Conservation (phyloP, 2,329 filamentous ascomycete genomes). For the Shiraia bambusicola region DNA sequence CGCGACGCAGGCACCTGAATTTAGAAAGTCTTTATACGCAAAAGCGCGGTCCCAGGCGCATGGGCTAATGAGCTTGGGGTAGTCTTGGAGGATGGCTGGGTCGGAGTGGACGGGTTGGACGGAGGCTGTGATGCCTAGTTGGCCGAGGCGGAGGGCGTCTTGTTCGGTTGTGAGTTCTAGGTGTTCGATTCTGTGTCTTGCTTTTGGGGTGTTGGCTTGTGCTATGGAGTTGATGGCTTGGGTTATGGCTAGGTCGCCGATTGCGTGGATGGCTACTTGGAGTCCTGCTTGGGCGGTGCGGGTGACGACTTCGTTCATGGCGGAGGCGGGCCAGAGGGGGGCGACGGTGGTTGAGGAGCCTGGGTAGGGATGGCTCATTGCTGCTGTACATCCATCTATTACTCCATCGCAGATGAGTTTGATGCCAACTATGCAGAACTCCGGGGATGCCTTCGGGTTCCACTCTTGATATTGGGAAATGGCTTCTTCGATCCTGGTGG, state of each 20-base stretch:
- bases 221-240: constrained; percentile 54
- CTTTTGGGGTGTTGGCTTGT: constrained; percentile 24
- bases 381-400: constrained; percentile 63
- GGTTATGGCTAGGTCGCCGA: constrained; percentile 58
- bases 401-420: constrained; percentile 64
- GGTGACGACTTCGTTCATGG: constrained; percentile 7
- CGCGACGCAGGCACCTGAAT: constrained; percentile 52
- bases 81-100: constrained; percentile 59
- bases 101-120: constrained; percentile 92
- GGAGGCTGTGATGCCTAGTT: constrained; percentile 70
- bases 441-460: constrained; percentile 44
- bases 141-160: constrained; percentile 57
- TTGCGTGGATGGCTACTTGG: constrained; percentile 63
- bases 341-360: constrained; percentile 2
- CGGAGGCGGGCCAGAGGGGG: constrained; percentile 9
- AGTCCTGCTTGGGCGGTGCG: constrained; percentile 54
- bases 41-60: constrained; percentile 58
- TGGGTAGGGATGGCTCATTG: constrained; percentile 56
- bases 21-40: constrained; percentile 60
- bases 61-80: constrained; percentile 56
- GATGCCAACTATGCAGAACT: constrained; percentile 57
- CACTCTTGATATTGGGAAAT: constrained; percentile 47
- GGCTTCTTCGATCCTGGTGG: constrained; percentile 50
- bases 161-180: constrained; percentile 51
- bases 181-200: constrained; percentile 62